Base-by-base conservation (phyloP, 2,329 filamentous ascomycete genomes). In the Cladophialophora chaetospira region DNA sequence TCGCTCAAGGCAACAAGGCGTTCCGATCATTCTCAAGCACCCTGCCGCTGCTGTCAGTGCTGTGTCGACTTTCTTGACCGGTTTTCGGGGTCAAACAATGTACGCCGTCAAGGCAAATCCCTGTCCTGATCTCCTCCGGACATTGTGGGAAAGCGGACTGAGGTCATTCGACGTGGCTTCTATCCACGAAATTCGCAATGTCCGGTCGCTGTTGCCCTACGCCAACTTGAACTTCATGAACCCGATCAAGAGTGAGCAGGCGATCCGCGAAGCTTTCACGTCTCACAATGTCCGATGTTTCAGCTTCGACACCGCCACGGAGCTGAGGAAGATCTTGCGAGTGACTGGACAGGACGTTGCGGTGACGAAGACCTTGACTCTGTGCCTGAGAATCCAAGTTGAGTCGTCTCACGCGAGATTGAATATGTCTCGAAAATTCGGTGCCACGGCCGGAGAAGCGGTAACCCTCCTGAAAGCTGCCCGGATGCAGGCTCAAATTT, bases 51-150 rank as follows among this genome's bases (percentile, higher is more conserved):
- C n/a, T n/a, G n/a, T n/a, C n/a, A n/a, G n/a, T n/a, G n/a, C n/a
- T n/a, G n/a, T n/a, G n/a, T n/a, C n/a, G n/a, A n/a, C n/a, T n/a
- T n/a, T n/a, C n/a, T n/a, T n/a, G 36, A 21, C 47, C 11, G 13
- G 4, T 4, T 44, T 46, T 29, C 8, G 17, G 10, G 40, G 38
- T 19, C 8, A 35, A 26, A 35, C 21, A 21, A 33, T 45, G 25
- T 53, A 53, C 17, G 50, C 50, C 17, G 50, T 53, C 6, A 53
- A 53, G 43, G 38, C 50, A 15, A 53, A 53, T 46, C 35, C 38
- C 35, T 33, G 17, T 17, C 38, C 50, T 2, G 10, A 45, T 36
- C 17, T 53, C 21, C 40, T 53, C 1, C 9, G 8, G 19, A 6
- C 26, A 21, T 40, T 53, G 15, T 53, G 9, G 40, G 5, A 44